Percentiles rank a stretch among this genome's conserved stretches.
Conservation (phyloP, 1,139 yeast genomes). For the Zhuliangozyma parablackwelliae region DNA sequence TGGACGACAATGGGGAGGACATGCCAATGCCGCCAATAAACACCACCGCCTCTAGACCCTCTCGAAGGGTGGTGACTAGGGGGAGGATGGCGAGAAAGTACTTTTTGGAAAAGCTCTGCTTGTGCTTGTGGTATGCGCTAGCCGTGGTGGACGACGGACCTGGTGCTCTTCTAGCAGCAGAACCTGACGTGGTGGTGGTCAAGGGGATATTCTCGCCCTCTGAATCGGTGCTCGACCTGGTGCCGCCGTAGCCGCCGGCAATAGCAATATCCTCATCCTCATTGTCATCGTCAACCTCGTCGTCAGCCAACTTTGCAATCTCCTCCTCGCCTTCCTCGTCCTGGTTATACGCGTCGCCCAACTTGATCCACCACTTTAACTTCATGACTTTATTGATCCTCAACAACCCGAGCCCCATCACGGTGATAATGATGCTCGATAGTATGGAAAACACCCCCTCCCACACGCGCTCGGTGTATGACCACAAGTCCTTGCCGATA, state of each 20-base stretch:
- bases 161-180: not conserved
- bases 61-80: conserved; percentile 41
- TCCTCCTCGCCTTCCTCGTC: conserved; percentile 13
- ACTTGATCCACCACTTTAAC: conserved; percentile 46
- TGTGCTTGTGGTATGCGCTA: conserved; percentile 1
- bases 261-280: conserved; percentile 3
- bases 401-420: conserved; percentile 85
- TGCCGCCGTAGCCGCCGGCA: conserved; percentile 9
- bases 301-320: conserved; percentile 13
- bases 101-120: conserved; percentile 20
- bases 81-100: conserved; percentile 40
- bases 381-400: conserved; percentile 68
- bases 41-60: conserved; percentile 47
- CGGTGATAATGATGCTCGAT: conserved; percentile 75
- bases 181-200: conserved; percentile 4
- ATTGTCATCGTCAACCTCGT: conserved; percentile 4
- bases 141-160: not conserved
- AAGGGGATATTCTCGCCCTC: conserved; percentile 8
- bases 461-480: conserved; percentile 83
- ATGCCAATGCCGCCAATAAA: conserved; percentile 48
- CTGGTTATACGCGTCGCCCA: conserved; percentile 35
- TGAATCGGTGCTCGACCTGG: conserved; percentile 11
- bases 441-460: conserved; percentile 83
- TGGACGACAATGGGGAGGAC: conserved; percentile 33
- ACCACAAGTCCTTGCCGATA: conserved; percentile 77